These are phyloP conservation scores for Backusella liffmaniae DNA, from an alignment of 192 early-diverging fungal species.

Conservation along the genomic window DNA sequence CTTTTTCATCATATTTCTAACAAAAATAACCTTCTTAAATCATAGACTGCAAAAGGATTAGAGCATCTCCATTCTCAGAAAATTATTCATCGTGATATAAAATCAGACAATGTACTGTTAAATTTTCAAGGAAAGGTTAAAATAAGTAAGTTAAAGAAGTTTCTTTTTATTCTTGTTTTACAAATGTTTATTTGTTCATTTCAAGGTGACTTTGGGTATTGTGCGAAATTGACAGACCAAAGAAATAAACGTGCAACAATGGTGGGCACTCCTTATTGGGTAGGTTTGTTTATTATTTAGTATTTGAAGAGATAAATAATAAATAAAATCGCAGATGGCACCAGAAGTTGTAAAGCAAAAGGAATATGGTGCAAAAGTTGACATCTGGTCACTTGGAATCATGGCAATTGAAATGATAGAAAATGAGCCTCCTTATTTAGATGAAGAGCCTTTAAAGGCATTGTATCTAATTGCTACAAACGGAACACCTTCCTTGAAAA, in stretches of 20 bases:
- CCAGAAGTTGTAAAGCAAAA: slow-evolving; percentile 94
- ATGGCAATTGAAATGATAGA: slow-evolving; percentile 99
- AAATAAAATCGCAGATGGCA: slow-evolving; percentile 64
- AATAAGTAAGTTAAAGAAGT: slow-evolving; percentile 46
- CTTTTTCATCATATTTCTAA: not conserved
- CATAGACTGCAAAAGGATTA: slow-evolving; percentile 67
- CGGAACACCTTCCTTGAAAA: slow-evolving; percentile 86
- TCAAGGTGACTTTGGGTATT: slow-evolving; percentile 84
- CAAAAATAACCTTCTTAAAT: not conserved
- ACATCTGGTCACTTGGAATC: slow-evolving; percentile 96
- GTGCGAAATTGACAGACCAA: slow-evolving; percentile 74
- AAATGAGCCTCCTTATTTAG: slow-evolving; percentile 94
- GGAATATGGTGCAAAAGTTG: slow-evolving; percentile 92
- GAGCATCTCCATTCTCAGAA: slow-evolving; percentile 71
- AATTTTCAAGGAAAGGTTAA: slow-evolving; percentile 71
- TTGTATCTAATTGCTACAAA: slow-evolving; percentile 95
- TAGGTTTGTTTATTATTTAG: slow-evolving; percentile 10
- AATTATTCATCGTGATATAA: slow-evolving; percentile 89
- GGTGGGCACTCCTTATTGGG: slow-evolving; percentile 90
- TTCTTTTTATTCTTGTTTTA: not conserved
- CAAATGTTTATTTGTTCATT: not conserved
- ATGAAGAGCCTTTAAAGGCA: slow-evolving; percentile 91
- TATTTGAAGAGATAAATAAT: not conserved
- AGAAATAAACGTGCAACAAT: slow-evolving; percentile 78
- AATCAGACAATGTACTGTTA: slow-evolving; percentile 82